Percentiles rank a stretch among this genome's conserved stretches.
Conservation (phyloP, 2,329 filamentous ascomycete species). For the Beauveria sp. region DNA sequence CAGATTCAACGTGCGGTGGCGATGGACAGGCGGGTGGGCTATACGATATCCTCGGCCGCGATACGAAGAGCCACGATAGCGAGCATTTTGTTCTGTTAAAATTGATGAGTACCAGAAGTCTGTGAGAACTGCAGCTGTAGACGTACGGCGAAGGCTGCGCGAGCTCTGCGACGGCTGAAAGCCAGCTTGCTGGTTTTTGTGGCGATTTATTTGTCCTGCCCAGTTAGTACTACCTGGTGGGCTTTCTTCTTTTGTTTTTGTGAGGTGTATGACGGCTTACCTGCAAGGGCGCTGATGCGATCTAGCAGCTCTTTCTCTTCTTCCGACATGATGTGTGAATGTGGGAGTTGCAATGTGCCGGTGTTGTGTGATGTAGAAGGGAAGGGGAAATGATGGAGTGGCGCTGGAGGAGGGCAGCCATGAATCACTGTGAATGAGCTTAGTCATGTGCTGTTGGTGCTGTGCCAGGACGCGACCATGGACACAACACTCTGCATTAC, state of each 20-base stretch:
- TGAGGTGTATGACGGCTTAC: conserved; percentile 23
- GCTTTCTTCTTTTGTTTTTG: conserved; percentile 1
- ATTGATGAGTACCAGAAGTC: background rate
- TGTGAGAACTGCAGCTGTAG: background rate
- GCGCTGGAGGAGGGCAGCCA: background rate
- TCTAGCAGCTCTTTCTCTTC: conserved; percentile 47
- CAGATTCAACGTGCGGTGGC: conserved; percentile 54
- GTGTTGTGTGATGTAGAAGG: background rate
- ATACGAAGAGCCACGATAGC: conserved; percentile 26
- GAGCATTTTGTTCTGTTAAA: conserved; percentile 24
- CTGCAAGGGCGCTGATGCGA: conserved; percentile 44
- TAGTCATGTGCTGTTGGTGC: background rate
- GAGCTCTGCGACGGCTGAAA: conserved; percentile 20
- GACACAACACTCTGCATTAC: background rate
- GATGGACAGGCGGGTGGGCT: conserved; percentile 31
- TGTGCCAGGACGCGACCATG: background rate
- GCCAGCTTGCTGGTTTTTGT: conserved; percentile 57
- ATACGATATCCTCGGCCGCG: conserved; percentile 27
- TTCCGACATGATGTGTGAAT: conserved; percentile 29
- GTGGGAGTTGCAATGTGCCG: background rate
- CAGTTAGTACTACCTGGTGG: conserved; percentile 17
- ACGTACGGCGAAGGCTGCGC: background rate
- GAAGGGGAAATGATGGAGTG: background rate
- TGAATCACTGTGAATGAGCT: background rate
- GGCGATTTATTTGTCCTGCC: conserved; percentile 69